phyloP scores from a whole-genome alignment of 1,284 basidiomycete genomes.

The Malassezia caprae region DNA sequence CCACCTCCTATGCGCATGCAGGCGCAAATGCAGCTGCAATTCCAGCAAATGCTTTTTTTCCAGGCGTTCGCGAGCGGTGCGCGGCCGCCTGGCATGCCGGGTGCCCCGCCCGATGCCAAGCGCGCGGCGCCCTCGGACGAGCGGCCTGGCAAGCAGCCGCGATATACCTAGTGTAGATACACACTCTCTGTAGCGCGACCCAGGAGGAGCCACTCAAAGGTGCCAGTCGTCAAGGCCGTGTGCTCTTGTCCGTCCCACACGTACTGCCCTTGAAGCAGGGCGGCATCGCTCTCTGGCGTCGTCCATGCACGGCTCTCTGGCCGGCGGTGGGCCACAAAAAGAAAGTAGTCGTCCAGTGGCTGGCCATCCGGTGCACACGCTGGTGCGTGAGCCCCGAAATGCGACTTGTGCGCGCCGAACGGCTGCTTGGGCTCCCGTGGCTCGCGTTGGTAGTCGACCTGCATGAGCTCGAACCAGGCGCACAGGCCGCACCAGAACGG shows the following conservation, averaged over 20 bases:
- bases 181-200: constrained; percentile 4
- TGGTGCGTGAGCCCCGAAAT: neutral
- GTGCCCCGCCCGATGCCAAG: neutral
- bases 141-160: neutral
- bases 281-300: constrained; percentile 22
- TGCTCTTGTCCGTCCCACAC: constrained; percentile 3
- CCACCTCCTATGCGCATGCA: constrained; percentile 45
- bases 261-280: constrained; percentile 22
- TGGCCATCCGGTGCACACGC: constrained; percentile 14
- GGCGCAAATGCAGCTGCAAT: constrained; percentile 44
- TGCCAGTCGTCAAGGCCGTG: constrained; percentile 18
- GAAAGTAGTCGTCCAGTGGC: constrained; percentile 13
- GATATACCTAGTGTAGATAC: constrained; percentile 9
- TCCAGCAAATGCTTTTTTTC: constrained; percentile 41
- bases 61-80: constrained; percentile 15
- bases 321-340: constrained; percentile 4
- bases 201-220: constrained; percentile 34
- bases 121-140: neutral
- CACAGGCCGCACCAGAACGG: constrained; percentile 73
- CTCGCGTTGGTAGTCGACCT: constrained; percentile 50
- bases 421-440: neutral
- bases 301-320: neutral
- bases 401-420: constrained; percentile 2
- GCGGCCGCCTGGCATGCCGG: neutral
- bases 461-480: constrained; percentile 64